Evolutionary conservation across 2,329 filamentous ascomycete species (phyloP), one percentile per base, ranked within the genome.

Genomic region (Diaporthe amygdali): DNA sequence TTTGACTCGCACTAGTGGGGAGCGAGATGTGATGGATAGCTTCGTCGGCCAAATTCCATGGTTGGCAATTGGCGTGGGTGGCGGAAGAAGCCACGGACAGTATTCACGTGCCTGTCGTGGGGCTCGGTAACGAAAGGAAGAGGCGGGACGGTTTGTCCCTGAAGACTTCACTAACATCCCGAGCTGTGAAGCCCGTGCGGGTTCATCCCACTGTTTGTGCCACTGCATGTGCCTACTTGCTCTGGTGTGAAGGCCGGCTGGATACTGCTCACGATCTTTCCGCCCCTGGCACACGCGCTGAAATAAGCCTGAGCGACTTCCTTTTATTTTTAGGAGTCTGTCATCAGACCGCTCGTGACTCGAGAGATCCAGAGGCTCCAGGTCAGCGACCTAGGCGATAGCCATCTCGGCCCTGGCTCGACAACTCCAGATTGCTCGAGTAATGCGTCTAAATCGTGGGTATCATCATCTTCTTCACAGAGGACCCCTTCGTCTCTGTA

Each of bases 391-490:
- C 27, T 63, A 12, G 10, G 41, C 7, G n/a, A 34, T 25, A 63
- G 27, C 15, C 59, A 47, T 47, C 56, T 47, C 20, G 20, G 20
- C n/a, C 22, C 12, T 63, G 41, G 20, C 44, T 27, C 20, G 59
- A n/a, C 6, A 22, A 63, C 20, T 44, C 41, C 59, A 63, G 59
- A 47, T 34, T 63, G 59, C 37, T 30, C 30, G 27, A 47, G 59
- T 63, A 25, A 47, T 47, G 41, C 41, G 41, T 34, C 34, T 63
- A 47, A 63, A 17, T 34, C 59, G 41, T 63, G 59, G 59, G 59
- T 63, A 63, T 63, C 59, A 63, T 63, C 59, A 63, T 63, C 41
- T 15, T 63, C 41, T 17, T 27, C 51, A 54, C 27, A 47, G 25
- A 63, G 27, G 27, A 17, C 20, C 49, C 5, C 34, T 46, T 30